Evolutionary conservation across 1,139 yeast genomes (phyloP), one percentile per base, ranked within the genome.

Genomic region (Kodamaea arcana): DNA sequence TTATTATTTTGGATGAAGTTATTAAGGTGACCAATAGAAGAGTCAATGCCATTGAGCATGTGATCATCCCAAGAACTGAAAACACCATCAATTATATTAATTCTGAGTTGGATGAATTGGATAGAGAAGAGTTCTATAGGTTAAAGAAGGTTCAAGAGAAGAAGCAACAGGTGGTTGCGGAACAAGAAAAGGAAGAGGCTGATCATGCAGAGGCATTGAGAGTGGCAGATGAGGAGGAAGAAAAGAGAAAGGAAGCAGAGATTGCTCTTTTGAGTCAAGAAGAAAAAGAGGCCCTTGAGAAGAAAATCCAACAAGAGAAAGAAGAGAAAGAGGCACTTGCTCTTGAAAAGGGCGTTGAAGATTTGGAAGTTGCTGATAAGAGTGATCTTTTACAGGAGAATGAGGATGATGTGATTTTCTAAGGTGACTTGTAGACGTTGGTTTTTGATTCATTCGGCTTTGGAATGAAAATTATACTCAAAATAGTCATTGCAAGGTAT

Each of bases 1-100:
- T 92, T 58, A 87, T 92, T 42, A 90, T 92, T 48, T 75, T 92
- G 57, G 98, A 92, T 63, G 98, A 92, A 59, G 98, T 92, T 40
- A 92, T 92, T 60, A 92, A 92, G 64, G 96, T 92, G 36, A 92
- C 98, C 39, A 92, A 92, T 63, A 79, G 98, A 67, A 84, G 98
- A 74, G 98, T 92, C 51, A 92, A 92, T 62, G 97, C 98, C 47
- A 92, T 92, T 65, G 98, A 92, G 67, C 97, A 92, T 58, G 97
- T 92, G 34, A 90, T 92, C 52, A 92, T 92, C 41, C 98, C 98
- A 43, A 78, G 97, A 62, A 90, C 97, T 2, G 97, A 92, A 62
- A 92, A 92, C 62, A 92, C 98, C 24, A 92, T 92, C 52, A 76
- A 84, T 42, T 70, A 92, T 62, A 92, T 92, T 68, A 88, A 88